A percentile compares a stretch with the other conserved stretches of the same genome.
phyloP scores from a whole-genome alignment of 768 basidiomycete genomes.

The Rhizopogon rudus region DNA sequence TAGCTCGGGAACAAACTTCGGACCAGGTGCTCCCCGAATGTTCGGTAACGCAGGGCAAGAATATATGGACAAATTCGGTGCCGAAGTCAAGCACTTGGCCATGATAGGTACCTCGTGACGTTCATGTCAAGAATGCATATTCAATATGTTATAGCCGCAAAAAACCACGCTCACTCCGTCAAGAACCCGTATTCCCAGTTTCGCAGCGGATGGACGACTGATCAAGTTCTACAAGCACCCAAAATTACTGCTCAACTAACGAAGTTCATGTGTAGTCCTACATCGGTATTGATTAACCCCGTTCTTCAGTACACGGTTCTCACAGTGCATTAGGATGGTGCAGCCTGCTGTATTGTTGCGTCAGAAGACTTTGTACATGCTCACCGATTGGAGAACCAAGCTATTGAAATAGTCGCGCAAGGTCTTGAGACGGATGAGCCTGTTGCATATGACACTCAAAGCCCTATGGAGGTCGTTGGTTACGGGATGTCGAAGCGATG shows the following conservation, averaged over 20 bases:
- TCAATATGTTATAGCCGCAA: conserved; percentile 41
- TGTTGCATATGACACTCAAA: conserved; percentile 57
- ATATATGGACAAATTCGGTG: conserved; percentile 74
- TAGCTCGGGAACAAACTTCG: conserved; percentile 51
- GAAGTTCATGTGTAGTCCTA: conserved; percentile 86
- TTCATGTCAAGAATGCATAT: conserved; percentile 7
- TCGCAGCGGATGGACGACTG: conserved; percentile 68
- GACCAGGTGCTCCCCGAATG: conserved; percentile 67
- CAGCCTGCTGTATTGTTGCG: conserved; percentile 71
- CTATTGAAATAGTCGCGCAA: conserved; percentile 74
- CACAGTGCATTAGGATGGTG: conserved; percentile 50
- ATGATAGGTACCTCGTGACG: conserved; percentile 52
- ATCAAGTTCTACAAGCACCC: conserved; percentile 61
- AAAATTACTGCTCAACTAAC: conserved; percentile 73
- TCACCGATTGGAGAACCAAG: conserved; percentile 77
- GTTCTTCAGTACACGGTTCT: background rate
- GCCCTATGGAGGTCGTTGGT: conserved; percentile 80
- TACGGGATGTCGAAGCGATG: conserved; percentile 69
- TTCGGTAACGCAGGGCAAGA: conserved; percentile 73
- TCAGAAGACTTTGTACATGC: conserved; percentile 74
- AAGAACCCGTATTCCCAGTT: conserved; percentile 89
- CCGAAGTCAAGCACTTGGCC: conserved; percentile 60
- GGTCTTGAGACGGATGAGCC: conserved; percentile 63
- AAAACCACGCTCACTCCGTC: conserved; percentile 78
- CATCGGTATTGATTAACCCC: conserved; percentile 40